phyloP scores from a whole-genome alignment of 1,284 basidiomycete species.

The Ustilago cynodontis region DNA sequence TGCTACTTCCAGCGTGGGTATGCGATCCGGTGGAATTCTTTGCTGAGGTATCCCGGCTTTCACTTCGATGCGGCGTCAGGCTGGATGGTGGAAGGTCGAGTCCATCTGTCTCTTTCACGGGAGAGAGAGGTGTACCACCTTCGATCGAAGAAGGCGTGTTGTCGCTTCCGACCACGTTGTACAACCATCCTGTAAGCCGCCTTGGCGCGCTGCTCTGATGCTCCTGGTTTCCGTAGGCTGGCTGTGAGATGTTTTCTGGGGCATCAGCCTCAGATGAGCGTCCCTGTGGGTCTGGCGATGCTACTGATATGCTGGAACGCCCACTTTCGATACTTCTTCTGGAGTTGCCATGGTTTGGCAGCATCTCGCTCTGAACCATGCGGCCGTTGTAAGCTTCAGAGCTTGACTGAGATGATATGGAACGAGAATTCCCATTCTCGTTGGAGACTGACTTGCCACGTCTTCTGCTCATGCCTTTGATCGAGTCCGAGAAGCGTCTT shows the following conservation, averaged over 20 bases:
- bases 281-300: slow-evolving; percentile 18
- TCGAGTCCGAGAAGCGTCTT: slow-evolving; percentile 37
- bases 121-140: slow-evolving; percentile 23
- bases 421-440: slow-evolving; percentile 15
- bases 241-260: neutral
- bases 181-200: slow-evolving; percentile 61
- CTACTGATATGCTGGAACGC: slow-evolving; percentile 23
- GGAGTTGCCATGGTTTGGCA: neutral
- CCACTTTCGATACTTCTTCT: slow-evolving; percentile 38
- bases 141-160: slow-evolving; percentile 21
- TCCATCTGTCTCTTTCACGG: slow-evolving; percentile 36
- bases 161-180: slow-evolving; percentile 56
- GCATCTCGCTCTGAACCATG: slow-evolving; percentile 19
- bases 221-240: slow-evolving; percentile 13
- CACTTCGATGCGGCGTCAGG: slow-evolving; percentile 8
- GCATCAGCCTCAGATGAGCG: slow-evolving; percentile 25
- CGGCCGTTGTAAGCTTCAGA: slow-evolving; percentile 24
- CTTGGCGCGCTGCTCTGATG: slow-evolving; percentile 24
- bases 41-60: neutral
- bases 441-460: slow-evolving; percentile 34
- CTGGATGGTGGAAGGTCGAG: slow-evolving; percentile 16
- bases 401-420: slow-evolving; percentile 29
- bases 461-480: slow-evolving; percentile 31
- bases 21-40: neutral
- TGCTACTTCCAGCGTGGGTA: neutral